These are phyloP conservation scores for Nothomitra cinnamomea DNA, from an alignment of 2,329 filamentous ascomycete genomes.

Conservation along the genomic window DNA sequence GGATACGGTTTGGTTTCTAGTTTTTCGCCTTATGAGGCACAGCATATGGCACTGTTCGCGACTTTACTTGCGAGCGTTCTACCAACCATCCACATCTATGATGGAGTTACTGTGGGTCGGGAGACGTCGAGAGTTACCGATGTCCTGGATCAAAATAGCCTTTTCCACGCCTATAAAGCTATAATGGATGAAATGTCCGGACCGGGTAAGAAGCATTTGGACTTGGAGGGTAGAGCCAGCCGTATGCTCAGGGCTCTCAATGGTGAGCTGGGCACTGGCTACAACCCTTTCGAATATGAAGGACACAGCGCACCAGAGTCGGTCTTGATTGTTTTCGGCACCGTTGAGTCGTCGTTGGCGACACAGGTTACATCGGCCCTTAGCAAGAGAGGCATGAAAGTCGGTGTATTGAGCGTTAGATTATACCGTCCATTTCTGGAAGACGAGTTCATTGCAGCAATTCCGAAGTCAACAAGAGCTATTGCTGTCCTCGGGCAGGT, in stretches of 20 bases:
- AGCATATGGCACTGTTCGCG: slow-evolving; percentile 87
- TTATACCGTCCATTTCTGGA: slow-evolving; percentile 92
- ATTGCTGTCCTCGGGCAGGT: slow-evolving; percentile 87
- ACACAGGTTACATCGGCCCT: slow-evolving; percentile 64
- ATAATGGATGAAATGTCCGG: slow-evolving; percentile 44
- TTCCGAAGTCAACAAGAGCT: slow-evolving; percentile 58
- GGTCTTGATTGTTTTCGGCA: slow-evolving; percentile 85
- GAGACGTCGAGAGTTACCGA: slow-evolving; percentile 74
- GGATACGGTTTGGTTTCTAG: slow-evolving; percentile 76
- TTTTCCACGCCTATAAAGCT: slow-evolving; percentile 51
- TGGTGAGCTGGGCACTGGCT: slow-evolving; percentile 81
- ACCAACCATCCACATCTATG: slow-evolving; percentile 77
- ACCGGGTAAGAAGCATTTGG: slow-evolving; percentile 50
- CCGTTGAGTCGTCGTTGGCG: slow-evolving; percentile 71
- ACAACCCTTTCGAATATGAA: slow-evolving; percentile 84
- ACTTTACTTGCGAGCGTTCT: slow-evolving; percentile 63
- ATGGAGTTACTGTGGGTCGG: slow-evolving; percentile 65
- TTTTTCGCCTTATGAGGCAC: slow-evolving; percentile 72
- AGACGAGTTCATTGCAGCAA: slow-evolving; percentile 70
- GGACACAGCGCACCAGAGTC: slow-evolving; percentile 65
- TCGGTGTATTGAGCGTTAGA: slow-evolving; percentile 81
- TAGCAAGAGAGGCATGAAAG: slow-evolving; percentile 52
- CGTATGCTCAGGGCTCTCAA: slow-evolving; percentile 63
- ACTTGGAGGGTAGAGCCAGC: slow-evolving; percentile 53
- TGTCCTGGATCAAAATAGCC: slow-evolving; percentile 52